Evolutionary conservation across 2,329 filamentous ascomycete genomes (phyloP).

Genomic region (Dichotomopilus funicola): DNA sequence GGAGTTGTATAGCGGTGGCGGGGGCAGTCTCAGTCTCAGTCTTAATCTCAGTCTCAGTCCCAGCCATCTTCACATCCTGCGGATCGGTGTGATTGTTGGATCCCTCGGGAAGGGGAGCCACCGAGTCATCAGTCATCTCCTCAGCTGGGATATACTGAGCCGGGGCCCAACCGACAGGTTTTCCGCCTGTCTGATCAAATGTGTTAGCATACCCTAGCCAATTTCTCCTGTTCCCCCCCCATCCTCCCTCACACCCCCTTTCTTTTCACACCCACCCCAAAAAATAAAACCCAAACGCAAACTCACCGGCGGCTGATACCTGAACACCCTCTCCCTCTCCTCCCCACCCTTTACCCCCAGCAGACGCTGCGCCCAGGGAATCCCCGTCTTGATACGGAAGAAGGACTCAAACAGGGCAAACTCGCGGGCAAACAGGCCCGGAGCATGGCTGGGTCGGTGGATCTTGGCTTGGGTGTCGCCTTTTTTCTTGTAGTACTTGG

Average conservation of each 20-base stretch:
- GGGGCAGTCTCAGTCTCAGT: too few species aligned
- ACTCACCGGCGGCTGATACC: conserved; percentile 44
- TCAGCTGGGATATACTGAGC: conserved; percentile 1
- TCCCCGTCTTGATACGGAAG: conserved; percentile 52
- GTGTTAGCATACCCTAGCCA: neutral
- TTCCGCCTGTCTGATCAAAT: conserved; percentile 21
- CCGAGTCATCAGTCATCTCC: neutral
- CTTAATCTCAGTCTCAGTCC: too few species aligned
- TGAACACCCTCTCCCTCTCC: conserved; percentile 31
- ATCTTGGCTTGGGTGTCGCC: conserved; percentile 32
- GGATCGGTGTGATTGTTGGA: too few species aligned
- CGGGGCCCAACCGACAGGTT: conserved; percentile 25
- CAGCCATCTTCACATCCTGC: too few species aligned
- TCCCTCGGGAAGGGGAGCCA: too few species aligned
- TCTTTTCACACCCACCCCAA: too few species aligned
- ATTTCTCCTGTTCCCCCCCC: too few species aligned
- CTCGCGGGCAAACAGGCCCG: conserved; percentile 37
- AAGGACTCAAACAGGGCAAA: conserved; percentile 47
- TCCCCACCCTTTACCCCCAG: conserved; percentile 24
- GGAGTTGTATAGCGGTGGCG: too few species aligned
- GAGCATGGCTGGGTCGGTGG: conserved; percentile 34
- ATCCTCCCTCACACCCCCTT: too few species aligned
- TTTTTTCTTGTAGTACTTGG: conserved; percentile 41
- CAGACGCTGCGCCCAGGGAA: conserved; percentile 53
- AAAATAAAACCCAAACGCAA: neutral